Conservation (phyloP, 495 filamentous ascomycete species). For the Aspergillus saccharolyticus region DNA sequence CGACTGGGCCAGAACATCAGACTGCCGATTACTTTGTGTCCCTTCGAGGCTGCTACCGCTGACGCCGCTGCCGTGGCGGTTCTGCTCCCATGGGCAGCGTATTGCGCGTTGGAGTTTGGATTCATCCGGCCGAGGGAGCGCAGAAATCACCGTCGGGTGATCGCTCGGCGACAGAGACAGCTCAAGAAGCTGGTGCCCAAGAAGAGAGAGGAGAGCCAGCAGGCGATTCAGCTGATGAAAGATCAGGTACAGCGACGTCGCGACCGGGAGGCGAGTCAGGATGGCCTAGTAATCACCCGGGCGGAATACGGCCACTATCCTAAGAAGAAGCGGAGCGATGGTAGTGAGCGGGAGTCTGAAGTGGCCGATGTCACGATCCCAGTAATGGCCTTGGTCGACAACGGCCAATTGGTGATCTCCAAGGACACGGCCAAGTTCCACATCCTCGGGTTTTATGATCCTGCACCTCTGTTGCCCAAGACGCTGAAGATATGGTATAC, state of each 20-base stretch:
- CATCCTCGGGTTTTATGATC: slow-evolving; percentile 54
- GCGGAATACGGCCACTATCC: slow-evolving; percentile 42
- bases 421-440: slow-evolving; percentile 43
- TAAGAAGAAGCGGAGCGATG: slow-evolving; percentile 21
- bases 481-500: slow-evolving; percentile 49
- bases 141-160: slow-evolving; percentile 29
- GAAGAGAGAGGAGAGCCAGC: slow-evolving; percentile 43
- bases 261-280: slow-evolving; percentile 30
- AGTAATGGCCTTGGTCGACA: slow-evolving; percentile 43
- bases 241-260: slow-evolving; percentile 47
- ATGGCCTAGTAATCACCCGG: slow-evolving; percentile 36
- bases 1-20: slow-evolving; percentile 40
- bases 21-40: slow-evolving; percentile 36
- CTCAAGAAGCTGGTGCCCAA: slow-evolving; percentile 39
- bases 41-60: slow-evolving; percentile 31
- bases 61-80: slow-evolving; percentile 36
- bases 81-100: slow-evolving; percentile 44
- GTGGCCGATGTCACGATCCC: slow-evolving; percentile 45
- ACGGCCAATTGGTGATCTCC: slow-evolving; percentile 43
- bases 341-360: slow-evolving; percentile 20
- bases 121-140: slow-evolving; percentile 39
- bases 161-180: slow-evolving; percentile 34
- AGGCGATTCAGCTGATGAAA: slow-evolving; percentile 49
- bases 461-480: slow-evolving; percentile 48
- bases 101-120: slow-evolving; percentile 47